phyloP scores from a whole-genome alignment of 139 green algal species.

The Asterochloris sp. region DNA sequence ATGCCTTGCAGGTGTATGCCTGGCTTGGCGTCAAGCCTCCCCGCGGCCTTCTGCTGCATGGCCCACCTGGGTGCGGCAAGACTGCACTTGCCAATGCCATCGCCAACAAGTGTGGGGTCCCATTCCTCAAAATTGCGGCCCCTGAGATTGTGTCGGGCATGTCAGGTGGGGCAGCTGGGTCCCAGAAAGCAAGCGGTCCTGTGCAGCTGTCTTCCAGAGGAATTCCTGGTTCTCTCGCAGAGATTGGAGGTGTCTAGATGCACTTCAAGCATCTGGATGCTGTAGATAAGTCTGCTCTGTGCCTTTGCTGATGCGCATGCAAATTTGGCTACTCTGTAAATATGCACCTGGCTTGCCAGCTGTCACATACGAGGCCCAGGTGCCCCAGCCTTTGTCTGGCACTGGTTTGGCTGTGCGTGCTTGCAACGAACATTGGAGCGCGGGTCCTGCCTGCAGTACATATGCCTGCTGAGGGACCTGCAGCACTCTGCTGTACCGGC shows the following conservation, averaged over 20 bases:
- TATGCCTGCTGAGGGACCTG: too few relatives aligned
- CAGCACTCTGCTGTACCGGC: too few relatives aligned
- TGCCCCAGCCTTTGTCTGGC: too few relatives aligned
- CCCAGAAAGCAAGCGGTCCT: background rate
- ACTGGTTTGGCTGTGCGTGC: too few relatives aligned
- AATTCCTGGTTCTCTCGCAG: background rate
- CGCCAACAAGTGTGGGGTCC: constrained; percentile 86
- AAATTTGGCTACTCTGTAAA: background rate
- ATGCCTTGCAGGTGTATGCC: constrained; percentile 62
- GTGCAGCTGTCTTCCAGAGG: too few relatives aligned
- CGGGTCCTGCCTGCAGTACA: too few relatives aligned
- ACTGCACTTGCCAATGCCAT: constrained; percentile 89
- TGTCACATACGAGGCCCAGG: too few relatives aligned
- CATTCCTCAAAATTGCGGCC: constrained; percentile 76
- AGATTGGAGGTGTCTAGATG: too few relatives aligned
- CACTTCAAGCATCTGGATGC: background rate
- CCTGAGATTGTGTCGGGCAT: constrained; percentile 81
- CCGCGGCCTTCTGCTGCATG: constrained; percentile 86
- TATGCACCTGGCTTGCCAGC: too few relatives aligned
- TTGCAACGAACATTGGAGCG: too few relatives aligned
- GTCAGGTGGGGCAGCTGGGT: constrained; percentile 34
- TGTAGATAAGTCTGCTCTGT: background rate
- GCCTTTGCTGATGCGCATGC: background rate
- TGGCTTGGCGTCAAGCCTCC: constrained; percentile 88
- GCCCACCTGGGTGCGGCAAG: constrained; percentile 84